A percentile compares a stretch with the other conserved stretches of the same genome.
Conservation (phyloP, 352 stramenopile species). For the Pythium oligandrum region DNA sequence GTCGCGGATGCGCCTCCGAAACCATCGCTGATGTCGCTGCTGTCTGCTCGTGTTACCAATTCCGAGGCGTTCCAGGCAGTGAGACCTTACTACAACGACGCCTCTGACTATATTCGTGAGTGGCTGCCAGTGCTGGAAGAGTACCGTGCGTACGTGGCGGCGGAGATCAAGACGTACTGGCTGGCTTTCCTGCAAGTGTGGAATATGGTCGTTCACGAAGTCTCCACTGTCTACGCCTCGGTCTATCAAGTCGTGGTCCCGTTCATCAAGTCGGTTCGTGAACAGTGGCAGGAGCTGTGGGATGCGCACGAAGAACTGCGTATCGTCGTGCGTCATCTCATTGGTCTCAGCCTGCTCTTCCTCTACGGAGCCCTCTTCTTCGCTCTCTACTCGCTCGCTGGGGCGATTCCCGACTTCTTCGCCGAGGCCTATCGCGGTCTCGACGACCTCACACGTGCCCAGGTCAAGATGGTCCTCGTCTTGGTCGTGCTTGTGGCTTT, state of each 20-base stretch:
- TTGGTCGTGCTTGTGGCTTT: constrained; percentile 15
- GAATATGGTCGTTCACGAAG: neutral
- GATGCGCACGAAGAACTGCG: constrained; percentile 31
- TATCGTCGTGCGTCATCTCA: constrained; percentile 22
- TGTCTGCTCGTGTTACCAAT: neutral
- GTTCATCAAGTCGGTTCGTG: neutral
- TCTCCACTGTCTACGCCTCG: neutral
- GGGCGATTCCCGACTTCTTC: constrained; percentile 22
- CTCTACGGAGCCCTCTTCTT: constrained; percentile 21
- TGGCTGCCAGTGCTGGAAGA: constrained; percentile 18
- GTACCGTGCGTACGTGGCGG: neutral
- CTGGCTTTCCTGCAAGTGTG: neutral
- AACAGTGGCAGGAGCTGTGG: constrained; percentile 15
- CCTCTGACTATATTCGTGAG: constrained; percentile 9
- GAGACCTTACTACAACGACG: constrained; percentile 11
- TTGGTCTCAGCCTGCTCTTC: constrained; percentile 18
- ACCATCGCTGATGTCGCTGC: neutral
- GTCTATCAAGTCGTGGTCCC: neutral
- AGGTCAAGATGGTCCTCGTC: constrained; percentile 33
- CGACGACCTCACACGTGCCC: constrained; percentile 36
- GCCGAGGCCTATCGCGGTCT: constrained; percentile 23
- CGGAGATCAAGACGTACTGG: constrained; percentile 4
- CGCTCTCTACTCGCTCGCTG: constrained; percentile 23
- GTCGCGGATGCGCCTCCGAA: neutral
- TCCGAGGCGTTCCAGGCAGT: constrained; percentile 1